Percentiles rank a stretch among this genome's conserved stretches.
phyloP scores from a whole-genome alignment of 345 rosid species.

The Eucalyptus sp. region DNA sequence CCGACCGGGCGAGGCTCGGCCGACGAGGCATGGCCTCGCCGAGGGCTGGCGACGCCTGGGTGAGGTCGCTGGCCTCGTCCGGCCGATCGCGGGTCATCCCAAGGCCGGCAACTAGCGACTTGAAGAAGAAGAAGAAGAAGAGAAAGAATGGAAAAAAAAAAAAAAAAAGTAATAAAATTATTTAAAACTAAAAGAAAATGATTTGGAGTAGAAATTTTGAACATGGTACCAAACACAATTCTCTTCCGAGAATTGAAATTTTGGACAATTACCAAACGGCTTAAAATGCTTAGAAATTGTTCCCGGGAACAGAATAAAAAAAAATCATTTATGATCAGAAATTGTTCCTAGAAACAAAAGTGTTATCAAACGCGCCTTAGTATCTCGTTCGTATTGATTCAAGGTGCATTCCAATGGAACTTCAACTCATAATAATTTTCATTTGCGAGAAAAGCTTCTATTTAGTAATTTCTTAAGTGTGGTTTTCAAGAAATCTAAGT shows the following conservation, averaged over 20 bases:
- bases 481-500: not conserved
- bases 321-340: no score
- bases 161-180: no score
- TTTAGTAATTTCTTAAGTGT: no score
- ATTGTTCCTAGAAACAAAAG: fast-evolving
- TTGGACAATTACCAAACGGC: fast-evolving
- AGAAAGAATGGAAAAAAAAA: no score
- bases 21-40: fast-evolving
- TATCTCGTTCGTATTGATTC: not conserved
- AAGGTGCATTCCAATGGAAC: not conserved
- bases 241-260: fast-evolving
- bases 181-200: no score
- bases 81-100: fast-evolving
- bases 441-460: not conserved
- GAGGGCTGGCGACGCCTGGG: fast-evolving
- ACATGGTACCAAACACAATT: fast-evolving
- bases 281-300: no score
- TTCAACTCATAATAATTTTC: not conserved
- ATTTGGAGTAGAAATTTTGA: no score
- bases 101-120: fast-evolving
- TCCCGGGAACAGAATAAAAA: fast-evolving
- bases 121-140: no score
- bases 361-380: fast-evolving
- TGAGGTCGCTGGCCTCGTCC: fast-evolving
- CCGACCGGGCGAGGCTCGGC: fast-evolving